Evolutionary conservation across 495 filamentous ascomycete species (phyloP).

Genomic region (Chaetomidium leptoderma): DNA sequence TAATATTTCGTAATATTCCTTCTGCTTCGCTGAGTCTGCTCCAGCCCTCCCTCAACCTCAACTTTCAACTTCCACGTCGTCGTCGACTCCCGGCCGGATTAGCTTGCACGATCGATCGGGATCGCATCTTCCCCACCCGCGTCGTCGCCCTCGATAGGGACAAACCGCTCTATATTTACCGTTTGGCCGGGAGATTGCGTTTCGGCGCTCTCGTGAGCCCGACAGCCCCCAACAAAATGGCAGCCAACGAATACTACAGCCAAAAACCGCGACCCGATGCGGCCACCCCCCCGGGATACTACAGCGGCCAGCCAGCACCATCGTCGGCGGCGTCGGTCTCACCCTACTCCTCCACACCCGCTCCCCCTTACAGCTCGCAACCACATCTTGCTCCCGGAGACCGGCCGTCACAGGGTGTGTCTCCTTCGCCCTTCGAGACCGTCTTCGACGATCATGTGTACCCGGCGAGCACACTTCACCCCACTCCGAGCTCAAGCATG

Average conservation of each 20-base stretch:
- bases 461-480: conserved; percentile 43
- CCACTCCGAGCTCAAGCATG: conserved; percentile 33
- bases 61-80: background rate
- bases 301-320: conserved; percentile 43
- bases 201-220: conserved; percentile 1
- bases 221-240: conserved; percentile 53
- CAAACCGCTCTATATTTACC: background rate
- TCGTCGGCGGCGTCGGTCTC: conserved; percentile 40
- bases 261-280: conserved; percentile 41
- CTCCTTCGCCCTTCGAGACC: conserved; percentile 46
- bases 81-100: background rate
- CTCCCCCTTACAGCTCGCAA: conserved; percentile 32
- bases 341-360: conserved; percentile 24
- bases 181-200: conserved; percentile 2
- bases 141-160: background rate
- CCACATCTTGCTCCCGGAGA: conserved; percentile 27
- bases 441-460: conserved; percentile 62
- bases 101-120: background rate
- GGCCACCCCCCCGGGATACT: conserved; percentile 26
- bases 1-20: too few species aligned
- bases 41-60: background rate
- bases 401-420: conserved; percentile 22
- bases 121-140: background rate
- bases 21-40: background rate
- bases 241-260: conserved; percentile 78